Evolutionary conservation across 768 basidiomycete species (phyloP).

Genomic region (Russula brevipes): DNA sequence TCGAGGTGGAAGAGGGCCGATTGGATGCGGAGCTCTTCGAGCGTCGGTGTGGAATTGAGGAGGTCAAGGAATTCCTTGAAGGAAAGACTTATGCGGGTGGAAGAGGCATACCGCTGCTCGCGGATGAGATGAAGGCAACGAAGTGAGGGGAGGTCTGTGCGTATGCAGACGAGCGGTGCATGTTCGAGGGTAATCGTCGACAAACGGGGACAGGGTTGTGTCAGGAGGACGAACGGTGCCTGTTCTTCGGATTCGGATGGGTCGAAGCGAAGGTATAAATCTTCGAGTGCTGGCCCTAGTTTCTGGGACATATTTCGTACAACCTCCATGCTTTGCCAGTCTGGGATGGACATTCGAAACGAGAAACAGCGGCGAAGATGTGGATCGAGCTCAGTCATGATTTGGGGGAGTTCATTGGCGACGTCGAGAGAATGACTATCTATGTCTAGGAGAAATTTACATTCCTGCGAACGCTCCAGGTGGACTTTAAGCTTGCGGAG

Average conservation of each 20-base stretch:
- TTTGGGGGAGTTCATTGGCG: constrained; percentile 24
- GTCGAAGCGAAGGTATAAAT: constrained; percentile 30
- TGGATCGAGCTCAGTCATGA: constrained; percentile 29
- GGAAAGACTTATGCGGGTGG: constrained; percentile 27
- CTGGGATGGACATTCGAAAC: constrained; percentile 29
- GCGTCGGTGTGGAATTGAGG: constrained; percentile 22
- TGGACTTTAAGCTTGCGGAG: constrained; percentile 28
- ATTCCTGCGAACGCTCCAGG: constrained; percentile 30
- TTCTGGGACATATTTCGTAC: constrained; percentile 26
- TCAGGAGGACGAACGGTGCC: constrained; percentile 27
- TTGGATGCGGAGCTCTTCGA: constrained; percentile 29
- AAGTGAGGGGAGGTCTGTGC: constrained; percentile 28
- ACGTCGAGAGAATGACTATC: constrained; percentile 30
- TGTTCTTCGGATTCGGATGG: constrained; percentile 29
- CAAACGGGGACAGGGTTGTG: constrained; percentile 29
- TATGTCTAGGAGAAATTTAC: constrained; percentile 30
- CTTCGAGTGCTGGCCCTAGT: constrained; percentile 30
- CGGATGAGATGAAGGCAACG: constrained; percentile 28
- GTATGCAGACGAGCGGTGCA: constrained; percentile 29
- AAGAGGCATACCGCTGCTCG: constrained; percentile 29
- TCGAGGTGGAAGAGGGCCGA: constrained; percentile 29
- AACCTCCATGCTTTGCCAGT: constrained; percentile 30
- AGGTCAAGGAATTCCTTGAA: constrained; percentile 28
- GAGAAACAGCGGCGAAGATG: constrained; percentile 32
- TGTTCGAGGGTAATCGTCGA: constrained; percentile 30